Evolutionary conservation across 345 rosid species (phyloP), one percentile per base, ranked within the genome.

Genomic region (Acer yangbiense): DNA sequence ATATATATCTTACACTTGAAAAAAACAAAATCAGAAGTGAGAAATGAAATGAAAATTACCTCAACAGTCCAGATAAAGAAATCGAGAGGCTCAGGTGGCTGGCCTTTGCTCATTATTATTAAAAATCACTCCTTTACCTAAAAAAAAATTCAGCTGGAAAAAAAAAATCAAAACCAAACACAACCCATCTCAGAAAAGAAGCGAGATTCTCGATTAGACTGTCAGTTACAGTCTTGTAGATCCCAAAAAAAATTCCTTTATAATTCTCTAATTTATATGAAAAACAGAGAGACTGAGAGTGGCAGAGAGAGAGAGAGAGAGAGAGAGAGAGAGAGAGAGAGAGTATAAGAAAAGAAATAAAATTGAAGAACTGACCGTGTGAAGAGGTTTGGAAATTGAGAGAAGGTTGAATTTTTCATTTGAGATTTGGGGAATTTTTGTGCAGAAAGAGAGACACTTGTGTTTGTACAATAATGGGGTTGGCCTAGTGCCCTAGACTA

Each of bases 21-120:
- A 29, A 72, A 20, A 7, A 18, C 14, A 13, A 2, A 46, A 55
- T 64, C 21, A 12, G n/a, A 75, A 60, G 44, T 25, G 3, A 44
- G 62, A 52, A 25, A 1, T 21, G 13, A 72, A 43, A 50, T 13
- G 11, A 43, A 35, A 35, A 57, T 29, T 87, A 95, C 98, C 99
- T 95, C 97, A 69, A 93, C 91, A 80, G 97, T 95, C 99, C 99
- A 95, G 82, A 95, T 93, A 91, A 95, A 95, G 97, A 95, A 95
- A 95, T 95, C 99, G 66, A 95, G 98, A 32, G 98, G 99, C 90
- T 95, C 99, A 0, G 99, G 98, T 0, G 89, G 91, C 73, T 79
- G 86, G 48, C 84, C 95, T 87, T 88, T 92, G 88, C 83, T 93
- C 98, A 95, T 95, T 66, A 70, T 76, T 69, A 62, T 35, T 32